Evolutionary conservation across 768 basidiomycete species (phyloP).

Genomic region (Termitomyces sp.): DNA sequence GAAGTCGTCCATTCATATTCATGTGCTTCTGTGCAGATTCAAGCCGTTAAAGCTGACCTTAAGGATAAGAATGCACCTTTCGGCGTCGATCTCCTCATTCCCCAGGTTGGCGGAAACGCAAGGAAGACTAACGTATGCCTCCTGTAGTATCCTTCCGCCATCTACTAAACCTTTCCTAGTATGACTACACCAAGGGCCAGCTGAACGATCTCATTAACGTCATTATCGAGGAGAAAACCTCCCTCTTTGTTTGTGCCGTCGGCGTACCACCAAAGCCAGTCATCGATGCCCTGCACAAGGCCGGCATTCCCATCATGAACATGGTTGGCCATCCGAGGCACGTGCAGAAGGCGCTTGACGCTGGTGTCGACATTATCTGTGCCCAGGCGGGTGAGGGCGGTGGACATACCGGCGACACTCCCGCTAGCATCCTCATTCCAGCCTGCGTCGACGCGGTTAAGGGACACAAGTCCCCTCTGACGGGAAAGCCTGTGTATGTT

Average conservation of each 20-base stretch:
- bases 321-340: constrained; percentile 97
- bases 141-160: background rate
- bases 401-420: constrained; percentile 82
- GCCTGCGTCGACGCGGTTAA: constrained; percentile 85
- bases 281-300: constrained; percentile 80
- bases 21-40: constrained; percentile 49
- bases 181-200: constrained; percentile 88
- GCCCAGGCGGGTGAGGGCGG: constrained; percentile 94
- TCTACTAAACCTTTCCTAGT: constrained; percentile 36
- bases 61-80: constrained; percentile 78
- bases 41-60: constrained; percentile 68
- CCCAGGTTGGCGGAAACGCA: constrained; percentile 82
- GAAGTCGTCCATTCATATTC: background rate
- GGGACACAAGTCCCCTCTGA: constrained; percentile 75
- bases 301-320: constrained; percentile 89
- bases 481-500: constrained; percentile 81
- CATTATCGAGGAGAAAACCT: constrained; percentile 87
- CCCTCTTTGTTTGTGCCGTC: constrained; percentile 89
- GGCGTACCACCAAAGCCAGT: constrained; percentile 82
- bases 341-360: constrained; percentile 74
- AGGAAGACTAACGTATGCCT: constrained; percentile 82
- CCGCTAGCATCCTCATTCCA: constrained; percentile 85
- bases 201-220: constrained; percentile 83
- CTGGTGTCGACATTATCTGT: constrained; percentile 90
- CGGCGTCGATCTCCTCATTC: constrained; percentile 88